These are phyloP conservation scores for Botrytis fabae DNA, from an alignment of 2,329 filamentous ascomycete species.

Conservation along the genomic window DNA sequence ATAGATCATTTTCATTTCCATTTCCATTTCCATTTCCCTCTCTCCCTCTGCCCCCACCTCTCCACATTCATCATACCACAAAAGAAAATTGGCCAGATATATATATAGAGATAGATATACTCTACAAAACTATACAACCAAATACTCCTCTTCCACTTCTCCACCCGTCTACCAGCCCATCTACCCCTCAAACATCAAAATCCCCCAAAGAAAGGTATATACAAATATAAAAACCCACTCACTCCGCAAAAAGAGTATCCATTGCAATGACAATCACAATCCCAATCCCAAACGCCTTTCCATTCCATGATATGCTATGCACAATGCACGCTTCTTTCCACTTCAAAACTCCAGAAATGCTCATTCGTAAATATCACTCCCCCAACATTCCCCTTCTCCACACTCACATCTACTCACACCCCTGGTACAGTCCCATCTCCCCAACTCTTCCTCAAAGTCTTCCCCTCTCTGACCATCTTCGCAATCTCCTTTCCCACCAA, in stretches of 20 bases:
- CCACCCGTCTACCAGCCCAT: no score
- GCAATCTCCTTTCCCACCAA: conserved; percentile 41
- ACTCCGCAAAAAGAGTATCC: neutral
- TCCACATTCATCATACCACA: neutral
- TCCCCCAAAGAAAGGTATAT: neutral
- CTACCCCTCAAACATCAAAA: neutral
- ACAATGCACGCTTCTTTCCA: neutral
- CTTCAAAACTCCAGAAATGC: neutral
- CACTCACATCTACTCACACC: neutral
- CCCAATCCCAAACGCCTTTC: neutral
- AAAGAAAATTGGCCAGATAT: neutral
- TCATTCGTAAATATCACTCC: neutral
- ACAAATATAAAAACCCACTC: neutral
- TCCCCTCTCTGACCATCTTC: conserved; percentile 27
- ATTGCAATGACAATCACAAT: neutral
- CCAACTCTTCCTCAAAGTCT: conserved; percentile 5
- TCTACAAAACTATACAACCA: neutral
- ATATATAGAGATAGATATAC: neutral
- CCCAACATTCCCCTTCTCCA: neutral
- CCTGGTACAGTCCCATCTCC: neutral
- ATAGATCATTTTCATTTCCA: neutral
- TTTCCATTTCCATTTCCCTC: neutral
- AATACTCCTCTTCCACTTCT: neutral
- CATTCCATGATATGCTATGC: neutral
- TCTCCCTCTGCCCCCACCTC: neutral